phyloP scores from a whole-genome alignment of 2,329 filamentous ascomycete species.

The Fusarium cyanostomum region DNA sequence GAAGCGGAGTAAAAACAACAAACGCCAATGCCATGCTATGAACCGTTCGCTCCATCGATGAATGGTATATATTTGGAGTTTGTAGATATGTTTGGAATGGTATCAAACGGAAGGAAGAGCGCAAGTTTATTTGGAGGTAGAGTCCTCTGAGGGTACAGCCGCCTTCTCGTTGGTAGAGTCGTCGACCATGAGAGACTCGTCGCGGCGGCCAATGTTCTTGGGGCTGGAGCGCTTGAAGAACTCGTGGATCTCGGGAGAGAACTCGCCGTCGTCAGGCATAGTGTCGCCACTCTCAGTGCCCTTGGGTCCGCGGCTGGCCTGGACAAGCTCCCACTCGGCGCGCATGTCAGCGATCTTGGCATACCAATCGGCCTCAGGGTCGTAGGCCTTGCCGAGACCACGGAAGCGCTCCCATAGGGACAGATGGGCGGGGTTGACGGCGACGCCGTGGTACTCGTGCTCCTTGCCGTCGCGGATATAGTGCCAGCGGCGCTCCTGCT shows the following conservation, averaged over 20 bases:
- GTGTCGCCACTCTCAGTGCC: conserved; percentile 53
- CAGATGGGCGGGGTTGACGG: conserved; percentile 88
- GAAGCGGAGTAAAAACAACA: conserved; percentile 4
- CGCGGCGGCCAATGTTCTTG: conserved; percentile 33
- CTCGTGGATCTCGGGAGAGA: conserved; percentile 62
- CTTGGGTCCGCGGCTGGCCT: conserved; percentile 57
- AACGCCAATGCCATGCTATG: conserved; percentile 40
- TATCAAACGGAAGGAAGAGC: not conserved
- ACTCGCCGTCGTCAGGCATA: conserved; percentile 58
- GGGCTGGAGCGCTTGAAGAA: conserved; percentile 61
- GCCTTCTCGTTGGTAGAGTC: conserved; percentile 45
- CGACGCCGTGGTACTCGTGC: conserved; percentile 90
- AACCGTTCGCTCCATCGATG: conserved; percentile 17
- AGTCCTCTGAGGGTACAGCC: conserved; percentile 28
- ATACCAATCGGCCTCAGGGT: conserved; percentile 83
- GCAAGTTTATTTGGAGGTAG: conserved; percentile 23
- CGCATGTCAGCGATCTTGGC: conserved; percentile 86
- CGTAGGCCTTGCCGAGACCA: conserved; percentile 82
- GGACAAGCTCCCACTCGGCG: conserved; percentile 66
- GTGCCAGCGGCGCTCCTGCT: conserved; percentile 93
- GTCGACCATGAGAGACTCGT: conserved; percentile 38
- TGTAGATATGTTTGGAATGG: not conserved
- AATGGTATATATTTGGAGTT: not conserved
- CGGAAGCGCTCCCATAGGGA: conserved; percentile 86
- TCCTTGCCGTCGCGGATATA: conserved; percentile 83